Evolutionary conservation across 1,284 basidiomycete genomes (phyloP), one percentile per base, ranked within the genome.

Genomic region (Pseudozyma thailandica): DNA sequence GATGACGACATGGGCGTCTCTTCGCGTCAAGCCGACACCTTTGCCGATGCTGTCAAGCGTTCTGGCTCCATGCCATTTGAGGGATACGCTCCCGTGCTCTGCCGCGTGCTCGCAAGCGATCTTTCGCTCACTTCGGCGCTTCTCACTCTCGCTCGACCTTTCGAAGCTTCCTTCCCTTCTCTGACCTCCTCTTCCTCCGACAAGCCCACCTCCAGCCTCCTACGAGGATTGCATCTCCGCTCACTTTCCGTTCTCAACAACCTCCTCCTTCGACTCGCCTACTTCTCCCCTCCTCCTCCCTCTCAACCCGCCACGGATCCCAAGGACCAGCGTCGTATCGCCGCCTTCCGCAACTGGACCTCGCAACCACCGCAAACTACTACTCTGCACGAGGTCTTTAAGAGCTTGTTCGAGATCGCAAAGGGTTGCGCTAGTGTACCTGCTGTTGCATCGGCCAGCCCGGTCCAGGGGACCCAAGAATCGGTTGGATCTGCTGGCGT

Each of bases 241-340:
- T 74, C 77, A 15, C 58, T 81, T 12, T 73, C 76, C 21, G 79
- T 72, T 10, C 60, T 78, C 44, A 69, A 74, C 55, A 79, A 81
- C 38, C 13, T 73, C 12, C 55, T 79, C 9, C 54, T 77, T 6
- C 65, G 73, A 3, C 51, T 77, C 4, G 72, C 78, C 3, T 41
- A 53, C 10, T 66, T 64, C 39, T 70, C 73, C 2, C 72, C 76
- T 21, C 79, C 76, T 4, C 76, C 78, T 16, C 77, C 78, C 1
- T 77, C 74, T n/a, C 76, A 79, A 49, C 74, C 75, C 27, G 62
- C 68, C 12, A 54, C 53, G 1, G 69, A 74, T 10, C 57, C 63
- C 16, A 66, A 68, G 31, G 25, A 52, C n/a, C 53, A 59, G 27
- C 59, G 64, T 15, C 51, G 56, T 0, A 63, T 72, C 23, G 48